Evolutionary conservation across 2,329 filamentous ascomycete genomes (phyloP).

Genomic region (Hypoxylon sp.): DNA sequence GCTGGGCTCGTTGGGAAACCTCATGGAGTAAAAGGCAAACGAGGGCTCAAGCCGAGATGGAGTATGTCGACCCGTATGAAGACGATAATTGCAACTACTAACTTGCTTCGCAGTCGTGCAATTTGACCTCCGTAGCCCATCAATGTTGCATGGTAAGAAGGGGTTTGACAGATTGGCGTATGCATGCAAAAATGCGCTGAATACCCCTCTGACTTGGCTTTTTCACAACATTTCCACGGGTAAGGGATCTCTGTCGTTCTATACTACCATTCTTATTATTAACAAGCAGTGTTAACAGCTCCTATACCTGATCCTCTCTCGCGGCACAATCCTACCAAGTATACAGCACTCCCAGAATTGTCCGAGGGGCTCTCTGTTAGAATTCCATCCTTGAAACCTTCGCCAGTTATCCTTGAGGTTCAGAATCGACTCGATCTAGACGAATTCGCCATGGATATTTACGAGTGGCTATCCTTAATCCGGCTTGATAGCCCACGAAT

Average conservation of each 20-base stretch:
- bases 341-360: constrained; percentile 50
- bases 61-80: constrained; percentile 56
- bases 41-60: constrained; percentile 74
- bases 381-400: constrained; percentile 48
- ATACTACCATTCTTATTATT: constrained; percentile 11
- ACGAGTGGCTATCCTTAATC: constrained; percentile 80
- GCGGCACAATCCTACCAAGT: constrained; percentile 54
- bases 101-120: constrained; percentile 68
- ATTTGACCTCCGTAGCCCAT: constrained; percentile 74
- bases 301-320: constrained; percentile 60
- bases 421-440: constrained; percentile 62
- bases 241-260: constrained; percentile 44
- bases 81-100: neutral
- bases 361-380: constrained; percentile 39
- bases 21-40: constrained; percentile 64
- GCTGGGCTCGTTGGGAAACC: constrained; percentile 81
- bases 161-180: constrained; percentile 81
- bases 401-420: constrained; percentile 45
- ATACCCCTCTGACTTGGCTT: constrained; percentile 75
- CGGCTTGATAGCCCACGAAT: constrained; percentile 72
- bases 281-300: too few relatives aligned
- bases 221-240: constrained; percentile 71
- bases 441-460: constrained; percentile 68
- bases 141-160: constrained; percentile 85
- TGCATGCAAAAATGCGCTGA: constrained; percentile 81